A percentile compares a stretch with the other conserved stretches of the same genome.
Evolutionary conservation across 1,284 basidiomycete genomes (phyloP).

Genomic region (Coniferiporia weirii): DNA sequence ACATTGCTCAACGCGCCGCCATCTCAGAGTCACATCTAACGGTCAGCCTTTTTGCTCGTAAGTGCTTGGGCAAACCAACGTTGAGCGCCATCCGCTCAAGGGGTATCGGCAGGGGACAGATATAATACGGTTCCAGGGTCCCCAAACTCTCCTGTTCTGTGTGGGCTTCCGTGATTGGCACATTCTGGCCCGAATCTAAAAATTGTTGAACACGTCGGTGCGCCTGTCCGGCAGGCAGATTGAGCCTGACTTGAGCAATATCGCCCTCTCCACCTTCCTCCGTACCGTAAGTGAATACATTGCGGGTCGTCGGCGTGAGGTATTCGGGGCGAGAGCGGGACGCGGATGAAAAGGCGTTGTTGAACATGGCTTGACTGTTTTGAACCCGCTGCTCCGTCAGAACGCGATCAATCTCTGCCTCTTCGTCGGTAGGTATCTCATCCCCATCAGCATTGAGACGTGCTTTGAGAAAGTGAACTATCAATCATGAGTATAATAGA

Average conservation of each 20-base stretch:
- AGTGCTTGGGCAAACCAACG: constrained; percentile 19
- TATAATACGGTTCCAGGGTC: constrained; percentile 20
- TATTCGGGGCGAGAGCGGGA: constrained; percentile 8
- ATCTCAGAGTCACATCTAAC: constrained; percentile 31
- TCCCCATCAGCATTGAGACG: constrained; percentile 53
- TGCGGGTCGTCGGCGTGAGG: constrained; percentile 10
- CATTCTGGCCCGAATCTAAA: constrained; percentile 3
- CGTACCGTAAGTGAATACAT: not conserved
- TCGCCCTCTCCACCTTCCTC: constrained; percentile 6
- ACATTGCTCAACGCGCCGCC: constrained; percentile 30
- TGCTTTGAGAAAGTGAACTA: constrained; percentile 31
- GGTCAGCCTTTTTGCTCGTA: constrained; percentile 18
- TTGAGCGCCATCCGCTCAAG: constrained; percentile 39
- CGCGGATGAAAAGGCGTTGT: constrained; percentile 21
- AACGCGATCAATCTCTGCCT: constrained; percentile 39
- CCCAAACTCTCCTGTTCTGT: constrained; percentile 19
- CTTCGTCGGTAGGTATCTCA: constrained; percentile 48
- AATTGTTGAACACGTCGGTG: not conserved
- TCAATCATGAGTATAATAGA: not conserved
- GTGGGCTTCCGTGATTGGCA: not conserved
- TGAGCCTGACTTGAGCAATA: not conserved
- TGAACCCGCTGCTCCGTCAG: constrained; percentile 15
- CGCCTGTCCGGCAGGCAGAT: not conserved
- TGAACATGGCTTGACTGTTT: constrained; percentile 6
- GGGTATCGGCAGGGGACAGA: constrained; percentile 48